Evolutionary conservation across 23 red algal genomes (phyloP).

Genomic region (Porphyridium purpureum): DNA sequence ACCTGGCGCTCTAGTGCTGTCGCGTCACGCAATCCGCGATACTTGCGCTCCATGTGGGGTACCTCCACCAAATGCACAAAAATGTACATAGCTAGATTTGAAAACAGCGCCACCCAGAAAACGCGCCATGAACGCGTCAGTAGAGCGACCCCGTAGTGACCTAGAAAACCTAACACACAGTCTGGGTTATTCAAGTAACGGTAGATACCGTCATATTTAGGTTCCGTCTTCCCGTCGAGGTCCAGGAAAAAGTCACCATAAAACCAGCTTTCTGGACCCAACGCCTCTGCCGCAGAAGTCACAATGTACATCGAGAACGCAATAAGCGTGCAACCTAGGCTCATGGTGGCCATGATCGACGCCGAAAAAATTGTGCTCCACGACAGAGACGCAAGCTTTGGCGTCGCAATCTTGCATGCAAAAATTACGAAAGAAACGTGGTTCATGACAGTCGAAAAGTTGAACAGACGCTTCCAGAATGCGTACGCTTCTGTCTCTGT

Average conservation of each 20-base stretch:
- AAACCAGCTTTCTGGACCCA: constrained; percentile 63
- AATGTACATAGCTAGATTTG: constrained; percentile 28
- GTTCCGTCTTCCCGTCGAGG: constrained; percentile 9
- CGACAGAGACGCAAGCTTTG: constrained; percentile 11
- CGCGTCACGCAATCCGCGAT: constrained; percentile 8
- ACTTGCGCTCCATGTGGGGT: constrained; percentile 47
- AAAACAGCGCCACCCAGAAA: constrained; percentile 44
- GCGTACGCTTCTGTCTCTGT: constrained; percentile 41
- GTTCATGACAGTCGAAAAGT: constrained; percentile 43
- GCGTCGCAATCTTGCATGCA: constrained; percentile 21
- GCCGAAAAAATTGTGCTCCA: neutral
- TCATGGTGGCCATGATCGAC: constrained; percentile 11
- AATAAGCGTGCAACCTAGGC: constrained; percentile 26
- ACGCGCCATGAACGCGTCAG: constrained; percentile 34
- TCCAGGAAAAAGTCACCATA: constrained; percentile 95
- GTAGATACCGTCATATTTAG: constrained; percentile 52
- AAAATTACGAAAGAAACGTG: constrained; percentile 54
- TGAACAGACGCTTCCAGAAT: constrained; percentile 59
- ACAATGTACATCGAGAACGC: constrained; percentile 17
- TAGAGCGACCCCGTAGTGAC: constrained; percentile 61
- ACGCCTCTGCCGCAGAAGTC: constrained; percentile 24
- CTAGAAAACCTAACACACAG: constrained; percentile 53
- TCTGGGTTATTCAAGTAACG: constrained; percentile 82
- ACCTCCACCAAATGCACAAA: constrained; percentile 60
- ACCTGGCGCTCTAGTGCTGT: constrained; percentile 22